Evolutionary conservation across 495 filamentous ascomycete species (phyloP).

Genomic region (Oidiodendron maius): DNA sequence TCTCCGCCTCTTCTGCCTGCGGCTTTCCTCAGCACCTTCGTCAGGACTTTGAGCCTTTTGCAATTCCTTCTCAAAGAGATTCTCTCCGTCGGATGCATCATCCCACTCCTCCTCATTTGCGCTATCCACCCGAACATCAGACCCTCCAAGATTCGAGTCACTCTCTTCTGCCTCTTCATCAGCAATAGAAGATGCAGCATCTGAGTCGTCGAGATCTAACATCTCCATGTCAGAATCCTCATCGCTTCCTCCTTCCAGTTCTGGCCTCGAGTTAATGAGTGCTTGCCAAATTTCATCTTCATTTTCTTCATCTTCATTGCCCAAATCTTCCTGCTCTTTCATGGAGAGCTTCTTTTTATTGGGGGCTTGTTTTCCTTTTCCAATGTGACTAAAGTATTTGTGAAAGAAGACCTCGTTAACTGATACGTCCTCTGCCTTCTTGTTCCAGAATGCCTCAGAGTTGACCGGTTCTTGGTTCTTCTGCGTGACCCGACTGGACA

Average conservation of each 20-base stretch:
- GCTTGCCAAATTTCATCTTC: constrained; percentile 91
- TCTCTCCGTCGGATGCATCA: constrained; percentile 38
- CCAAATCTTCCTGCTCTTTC: constrained; percentile 26
- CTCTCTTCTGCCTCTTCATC: constrained; percentile 38
- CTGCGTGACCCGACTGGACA: constrained; percentile 37
- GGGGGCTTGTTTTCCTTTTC: constrained; percentile 56
- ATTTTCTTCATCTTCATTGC: constrained; percentile 48
- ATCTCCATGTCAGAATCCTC: constrained; percentile 56
- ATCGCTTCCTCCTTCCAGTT: constrained; percentile 63
- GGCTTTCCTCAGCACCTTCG: constrained; percentile 34
- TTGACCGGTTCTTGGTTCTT: constrained; percentile 59
- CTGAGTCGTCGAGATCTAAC: constrained; percentile 56
- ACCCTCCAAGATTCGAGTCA: constrained; percentile 32
- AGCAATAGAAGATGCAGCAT: constrained; percentile 31
- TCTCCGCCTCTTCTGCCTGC: constrained; percentile 68
- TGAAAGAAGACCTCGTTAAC: constrained; percentile 98
- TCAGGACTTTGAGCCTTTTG: constrained; percentile 20
- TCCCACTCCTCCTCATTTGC: constrained; percentile 49
- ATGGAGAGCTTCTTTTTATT: constrained; percentile 44
- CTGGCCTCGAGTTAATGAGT: constrained; percentile 71
- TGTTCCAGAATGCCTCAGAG: constrained; percentile 85
- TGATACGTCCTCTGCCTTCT: constrained; percentile 76
- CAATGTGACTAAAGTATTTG: constrained; percentile 80
- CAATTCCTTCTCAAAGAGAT: constrained; percentile 31
- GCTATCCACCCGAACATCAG: constrained; percentile 34